Percentiles rank a stretch among this genome's conserved stretches.
Conservation (phyloP, 805 yeast genomes). For the Saturnispora besseyi region DNA sequence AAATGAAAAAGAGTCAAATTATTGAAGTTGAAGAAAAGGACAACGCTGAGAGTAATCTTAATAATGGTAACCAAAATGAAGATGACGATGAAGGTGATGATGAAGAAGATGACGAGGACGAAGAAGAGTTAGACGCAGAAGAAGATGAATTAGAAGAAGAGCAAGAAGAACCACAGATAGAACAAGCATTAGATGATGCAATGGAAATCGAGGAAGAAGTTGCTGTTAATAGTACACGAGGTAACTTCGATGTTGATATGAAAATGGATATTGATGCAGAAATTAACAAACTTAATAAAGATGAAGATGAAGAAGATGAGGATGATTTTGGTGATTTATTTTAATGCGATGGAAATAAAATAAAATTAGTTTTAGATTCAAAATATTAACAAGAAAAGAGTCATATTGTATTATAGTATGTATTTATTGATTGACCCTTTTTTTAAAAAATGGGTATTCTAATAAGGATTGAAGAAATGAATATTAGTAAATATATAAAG, state of each 20-base stretch:
- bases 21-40: slow-evolving; percentile 25
- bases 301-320: slow-evolving; percentile 8
- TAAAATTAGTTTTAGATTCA: background rate
- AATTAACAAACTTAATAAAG: background rate
- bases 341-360: slow-evolving; percentile 7
- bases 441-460: background rate
- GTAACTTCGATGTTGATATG: slow-evolving; percentile 4
- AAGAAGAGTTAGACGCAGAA: slow-evolving; percentile 17
- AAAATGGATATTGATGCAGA: slow-evolving; percentile 3
- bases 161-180: background rate
- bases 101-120: slow-evolving; percentile 18
- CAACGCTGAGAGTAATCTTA: slow-evolving; percentile 11
- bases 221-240: background rate
- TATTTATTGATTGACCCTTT: background rate
- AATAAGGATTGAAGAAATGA: background rate
- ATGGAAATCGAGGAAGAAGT: background rate
- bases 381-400: background rate
- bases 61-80: slow-evolving; percentile 8
- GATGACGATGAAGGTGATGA: slow-evolving; percentile 15
- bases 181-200: background rate
- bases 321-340: slow-evolving; percentile 16
- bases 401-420: background rate
- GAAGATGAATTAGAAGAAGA: slow-evolving; percentile 25
- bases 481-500: background rate
- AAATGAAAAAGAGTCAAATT: slow-evolving; percentile 65